Percentiles rank a stretch among this genome's conserved stretches.
Evolutionary conservation across 2,329 filamentous ascomycete species (phyloP).

Genomic region (Tolypocladium tropicale): DNA sequence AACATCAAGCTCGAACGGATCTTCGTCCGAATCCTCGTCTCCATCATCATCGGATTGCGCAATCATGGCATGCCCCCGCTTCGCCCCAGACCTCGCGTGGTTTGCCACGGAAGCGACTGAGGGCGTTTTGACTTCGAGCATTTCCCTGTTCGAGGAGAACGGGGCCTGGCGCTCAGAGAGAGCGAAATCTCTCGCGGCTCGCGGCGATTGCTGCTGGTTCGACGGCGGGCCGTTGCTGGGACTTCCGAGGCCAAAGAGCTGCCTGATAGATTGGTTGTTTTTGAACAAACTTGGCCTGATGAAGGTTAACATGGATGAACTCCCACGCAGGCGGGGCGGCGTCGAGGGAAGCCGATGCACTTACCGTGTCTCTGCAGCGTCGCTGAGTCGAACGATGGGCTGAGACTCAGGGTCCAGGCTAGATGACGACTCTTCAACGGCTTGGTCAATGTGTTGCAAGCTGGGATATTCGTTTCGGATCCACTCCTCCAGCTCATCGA

Average conservation of each 20-base stretch:
- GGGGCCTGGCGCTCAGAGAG: not conserved
- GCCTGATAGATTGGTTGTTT: slow-evolving; percentile 9
- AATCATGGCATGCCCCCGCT: not conserved
- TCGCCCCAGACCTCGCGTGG: not conserved
- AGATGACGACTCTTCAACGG: not conserved
- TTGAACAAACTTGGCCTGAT: not conserved
- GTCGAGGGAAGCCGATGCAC: not conserved
- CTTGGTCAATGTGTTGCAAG: not conserved
- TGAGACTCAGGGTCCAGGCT: not conserved
- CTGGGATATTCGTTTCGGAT: slow-evolving; percentile 8
- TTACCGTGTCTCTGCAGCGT: not conserved
- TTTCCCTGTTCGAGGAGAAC: not conserved
- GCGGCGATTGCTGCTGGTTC: not conserved
- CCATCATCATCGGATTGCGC: not conserved
- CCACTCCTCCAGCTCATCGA: slow-evolving; percentile 9
- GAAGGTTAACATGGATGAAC: not conserved
- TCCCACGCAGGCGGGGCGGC: not conserved
- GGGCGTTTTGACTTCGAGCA: not conserved
- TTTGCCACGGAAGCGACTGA: not conserved
- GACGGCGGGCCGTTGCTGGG: slow-evolving; percentile 12
- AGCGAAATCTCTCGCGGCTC: too few relatives aligned
- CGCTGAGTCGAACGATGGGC: not conserved
- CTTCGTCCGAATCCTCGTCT: not conserved
- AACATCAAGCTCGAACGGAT: not conserved
- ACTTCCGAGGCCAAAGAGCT: slow-evolving; percentile 13